These are phyloP conservation scores for Amphirosellinia nigrospora DNA, from an alignment of 495 filamentous ascomycete genomes.

Conservation along the genomic window DNA sequence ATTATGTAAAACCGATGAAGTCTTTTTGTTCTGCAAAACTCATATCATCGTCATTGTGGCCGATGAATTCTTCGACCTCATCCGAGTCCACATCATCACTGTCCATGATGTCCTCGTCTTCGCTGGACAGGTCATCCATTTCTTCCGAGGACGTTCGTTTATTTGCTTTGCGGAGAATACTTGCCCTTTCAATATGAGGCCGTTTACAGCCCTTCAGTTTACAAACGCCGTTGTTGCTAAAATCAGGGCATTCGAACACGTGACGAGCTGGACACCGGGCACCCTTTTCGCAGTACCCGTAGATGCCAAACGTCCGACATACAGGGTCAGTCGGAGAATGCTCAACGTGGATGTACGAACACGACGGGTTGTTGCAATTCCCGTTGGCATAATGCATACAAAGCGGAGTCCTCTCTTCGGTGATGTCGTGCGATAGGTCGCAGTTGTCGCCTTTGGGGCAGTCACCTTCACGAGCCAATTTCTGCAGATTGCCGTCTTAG, in stretches of 20 bases:
- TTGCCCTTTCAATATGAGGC: conserved; percentile 86
- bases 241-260: conserved; percentile 89
- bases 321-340: conserved; percentile 82
- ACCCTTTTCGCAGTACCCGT: conserved; percentile 92
- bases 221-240: conserved; percentile 88
- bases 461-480: conserved; percentile 77
- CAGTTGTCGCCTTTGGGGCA: conserved; percentile 83
- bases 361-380: conserved; percentile 85
- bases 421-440: conserved; percentile 91
- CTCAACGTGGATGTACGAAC: conserved; percentile 87
- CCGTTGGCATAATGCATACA: conserved; percentile 92
- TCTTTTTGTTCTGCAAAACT: conserved; percentile 53
- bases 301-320: conserved; percentile 80
- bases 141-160: conserved; percentile 53
- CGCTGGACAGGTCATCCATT: conserved; percentile 80
- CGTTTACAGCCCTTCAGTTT: conserved; percentile 81
- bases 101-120: conserved; percentile 79
- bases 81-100: conserved; percentile 92
- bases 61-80: conserved; percentile 74
- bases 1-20: conserved; percentile 52
- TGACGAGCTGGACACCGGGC: conserved; percentile 80
- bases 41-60: conserved; percentile 48
- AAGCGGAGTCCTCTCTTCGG: conserved; percentile 80
- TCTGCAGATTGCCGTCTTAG: conserved; percentile 91
- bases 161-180: conserved; percentile 58